Base-by-base conservation (phyloP, 345 rosid genomes). In the Adansonia digitata region DNA sequence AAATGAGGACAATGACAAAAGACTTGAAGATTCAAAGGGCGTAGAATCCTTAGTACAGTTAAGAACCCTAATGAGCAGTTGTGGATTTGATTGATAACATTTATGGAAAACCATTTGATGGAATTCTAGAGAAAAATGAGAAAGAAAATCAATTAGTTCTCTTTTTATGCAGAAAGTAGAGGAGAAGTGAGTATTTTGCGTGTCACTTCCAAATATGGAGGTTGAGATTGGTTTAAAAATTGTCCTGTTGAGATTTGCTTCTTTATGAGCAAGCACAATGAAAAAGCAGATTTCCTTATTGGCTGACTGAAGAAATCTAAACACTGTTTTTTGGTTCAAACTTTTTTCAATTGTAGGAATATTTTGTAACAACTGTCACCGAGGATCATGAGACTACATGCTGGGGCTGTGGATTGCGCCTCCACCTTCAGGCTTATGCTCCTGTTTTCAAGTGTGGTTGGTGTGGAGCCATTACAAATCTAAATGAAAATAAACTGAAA, bases 361-460 rank as follows among this genome's bases (percentile, higher is more conserved):
- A 84, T 75, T 71, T 82, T 72, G 86, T 86, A 74, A 72, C 92
- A 64, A 79, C 82, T 13, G 72, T 86, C 45, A 63, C 27, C 26
- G 91, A 88, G 80, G 94, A 85, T 62, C 79, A 77, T 68, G 97
- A 90, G 82, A 80, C 87, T 72, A 51, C 77, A 20, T 92, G 98
- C 77, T 92, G 98, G 97, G 98, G 98, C n/a, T 94, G 98, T 79
- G 98, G 97, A 73, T 72, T 92, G 48, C 88, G 83, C 57, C 90
- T 90, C 64, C 84, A 88, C 82, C 92, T 89, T 75, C 94, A 95
- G 12, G 81, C 97, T 42, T 79, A 84, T 17, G 72, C 92, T 0
- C 88, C 88, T 72, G 61, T 88, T 83, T 92, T 94, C 77, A 92
- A 91, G 82, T 94, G 97, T 60, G 92, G 94, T 39, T 94, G 97